Percentiles rank a stretch among this genome's conserved stretches.
These are phyloP conservation scores for Saccharomyces mikatae DNA, from an alignment of 805 yeast genomes.

Conservation along the genomic window DNA sequence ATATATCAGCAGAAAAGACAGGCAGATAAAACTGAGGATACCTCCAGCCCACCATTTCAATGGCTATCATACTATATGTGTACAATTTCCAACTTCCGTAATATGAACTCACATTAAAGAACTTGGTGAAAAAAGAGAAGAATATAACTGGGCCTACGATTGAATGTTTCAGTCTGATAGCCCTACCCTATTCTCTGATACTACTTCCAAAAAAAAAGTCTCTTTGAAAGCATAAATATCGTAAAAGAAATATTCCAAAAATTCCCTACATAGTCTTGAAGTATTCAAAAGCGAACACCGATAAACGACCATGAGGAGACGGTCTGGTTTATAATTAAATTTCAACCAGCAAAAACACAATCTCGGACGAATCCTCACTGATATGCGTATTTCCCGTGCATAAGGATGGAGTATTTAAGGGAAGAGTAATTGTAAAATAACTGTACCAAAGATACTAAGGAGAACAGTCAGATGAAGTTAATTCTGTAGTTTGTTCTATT, in stretches of 20 bases:
- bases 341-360: constrained; percentile 99
- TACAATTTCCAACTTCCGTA: neutral
- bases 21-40: neutral
- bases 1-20: neutral
- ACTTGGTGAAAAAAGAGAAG: neutral
- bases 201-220: neutral
- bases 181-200: neutral
- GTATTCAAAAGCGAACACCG: constrained; percentile 39
- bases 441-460: too few species aligned
- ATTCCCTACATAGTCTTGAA: constrained; percentile 50
- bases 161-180: neutral
- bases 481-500: neutral
- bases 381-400: constrained; percentile 99
- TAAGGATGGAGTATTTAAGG: constrained; percentile 56
- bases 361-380: constrained; percentile 99
- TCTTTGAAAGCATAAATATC: neutral
- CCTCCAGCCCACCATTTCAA: neutral
- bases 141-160: neutral
- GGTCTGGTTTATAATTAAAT: constrained; percentile 87
- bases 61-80: neutral
- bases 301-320: constrained; percentile 44
- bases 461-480: too few species aligned
- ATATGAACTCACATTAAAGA: neutral
- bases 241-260: constrained; percentile 46
- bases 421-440: neutral